These are phyloP conservation scores for Annulohypoxylon bovei DNA, from an alignment of 495 filamentous ascomycete species.

Conservation along the genomic window DNA sequence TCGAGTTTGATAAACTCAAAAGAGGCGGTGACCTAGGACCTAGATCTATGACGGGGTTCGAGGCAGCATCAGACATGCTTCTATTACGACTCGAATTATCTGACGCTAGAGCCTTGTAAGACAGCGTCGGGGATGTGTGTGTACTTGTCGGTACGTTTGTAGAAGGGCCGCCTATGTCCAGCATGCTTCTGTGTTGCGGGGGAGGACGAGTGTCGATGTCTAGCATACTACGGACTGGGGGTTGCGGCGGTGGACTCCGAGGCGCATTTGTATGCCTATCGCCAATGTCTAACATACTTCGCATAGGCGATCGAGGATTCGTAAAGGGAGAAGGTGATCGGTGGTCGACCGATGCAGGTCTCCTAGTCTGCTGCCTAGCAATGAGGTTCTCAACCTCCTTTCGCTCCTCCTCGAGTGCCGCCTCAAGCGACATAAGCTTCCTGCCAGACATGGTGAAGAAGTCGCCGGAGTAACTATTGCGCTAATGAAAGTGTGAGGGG, in stretches of 20 bases:
- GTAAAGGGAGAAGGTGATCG: conserved; percentile 60
- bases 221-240: conserved; percentile 69
- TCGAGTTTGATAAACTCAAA: conserved; percentile 27
- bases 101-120: conserved; percentile 36
- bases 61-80: conserved; percentile 63
- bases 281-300: conserved; percentile 65
- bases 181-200: conserved; percentile 54
- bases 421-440: conserved; percentile 71
- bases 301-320: conserved; percentile 63
- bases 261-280: conserved; percentile 42
- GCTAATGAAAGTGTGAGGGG: neutral
- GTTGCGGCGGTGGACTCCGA: conserved; percentile 47
- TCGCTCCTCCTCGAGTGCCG: conserved; percentile 76
- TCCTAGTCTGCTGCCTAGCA: conserved; percentile 50
- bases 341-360: conserved; percentile 48
- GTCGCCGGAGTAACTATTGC: neutral
- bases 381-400: conserved; percentile 73
- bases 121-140: conserved; percentile 56
- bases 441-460: conserved; percentile 36
- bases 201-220: conserved; percentile 58
- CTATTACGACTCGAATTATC: conserved; percentile 51
- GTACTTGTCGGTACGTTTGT: conserved; percentile 42
- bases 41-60: conserved; percentile 52
- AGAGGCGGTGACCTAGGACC: conserved; percentile 41
- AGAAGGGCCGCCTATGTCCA: conserved; percentile 51